Evolutionary conservation across 2,329 filamentous ascomycete species (phyloP), one percentile per base, ranked within the genome.

Genomic region (Xylaria sp.): DNA sequence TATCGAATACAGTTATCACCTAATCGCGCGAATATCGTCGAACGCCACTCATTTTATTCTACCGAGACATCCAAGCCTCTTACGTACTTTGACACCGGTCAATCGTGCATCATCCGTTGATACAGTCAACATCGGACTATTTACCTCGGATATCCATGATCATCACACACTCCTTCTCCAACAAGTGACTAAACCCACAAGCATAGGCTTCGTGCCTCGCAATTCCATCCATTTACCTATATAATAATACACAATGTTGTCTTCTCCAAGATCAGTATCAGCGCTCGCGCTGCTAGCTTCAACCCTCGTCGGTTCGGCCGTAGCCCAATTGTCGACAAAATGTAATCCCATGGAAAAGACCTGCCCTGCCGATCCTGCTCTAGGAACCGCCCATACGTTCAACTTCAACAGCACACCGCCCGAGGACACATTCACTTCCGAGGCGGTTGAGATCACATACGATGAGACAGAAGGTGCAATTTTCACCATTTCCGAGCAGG

Each of bases 261-360:
- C 57, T 15, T 43, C 42, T 17, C n/a, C 52, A n/a, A 59, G 31
- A 57, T 57, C 53, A 2, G 42, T 33, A 21, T 69, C 78, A 51
- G 78, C 78, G 61, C 45, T 76, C 47, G 75, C 74, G 74, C 78
- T 81, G 73, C 69, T 82, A 65, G 78, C 73, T 47, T 71, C 74
- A 14, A 60, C 78, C 55, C 70, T 84, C 60, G 57, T 81, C 9
- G 72, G 84, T 58, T 76, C 84, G 45, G 80, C 82, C 50, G 69
- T 82, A 38, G 92, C 90, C 51, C 94, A 97, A 76, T 92, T 93
- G 33, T 87, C 78, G 59, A 92, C 91, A 7, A 76, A 83, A 43
- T 98, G 94, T 81, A 89, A 96, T 73, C 94, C 94, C 4, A 82
- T 89, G 71, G 84, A 92, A 67, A 77, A 79, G 63, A 87, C 83